These are phyloP conservation scores for Amanita phalloides DNA, from an alignment of 768 basidiomycete genomes.

Conservation along the genomic window DNA sequence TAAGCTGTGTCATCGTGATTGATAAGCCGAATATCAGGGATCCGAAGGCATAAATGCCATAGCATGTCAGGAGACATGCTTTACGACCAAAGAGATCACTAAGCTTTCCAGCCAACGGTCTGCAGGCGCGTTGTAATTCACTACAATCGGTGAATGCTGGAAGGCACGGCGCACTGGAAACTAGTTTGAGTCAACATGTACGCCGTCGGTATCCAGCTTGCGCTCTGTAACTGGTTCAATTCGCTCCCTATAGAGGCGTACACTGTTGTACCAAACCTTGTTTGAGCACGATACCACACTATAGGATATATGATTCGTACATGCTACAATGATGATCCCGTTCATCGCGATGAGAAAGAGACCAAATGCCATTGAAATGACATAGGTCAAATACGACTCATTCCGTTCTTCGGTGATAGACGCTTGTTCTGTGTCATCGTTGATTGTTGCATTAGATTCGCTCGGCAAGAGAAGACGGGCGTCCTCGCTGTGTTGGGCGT, in stretches of 20 bases:
- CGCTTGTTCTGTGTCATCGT: no score
- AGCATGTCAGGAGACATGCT: slow-evolving; percentile 43
- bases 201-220: slow-evolving; percentile 57
- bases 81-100: slow-evolving; percentile 61
- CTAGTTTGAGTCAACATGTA: slow-evolving; percentile 52
- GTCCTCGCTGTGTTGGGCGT: no score
- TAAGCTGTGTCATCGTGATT: slow-evolving; percentile 41
- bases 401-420: not conserved
- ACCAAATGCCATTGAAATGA: slow-evolving; percentile 35
- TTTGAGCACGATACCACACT: not conserved
- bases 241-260: slow-evolving; percentile 50
- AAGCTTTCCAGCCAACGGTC: slow-evolving; percentile 54
- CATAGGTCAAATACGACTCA: not conserved
- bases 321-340: slow-evolving; percentile 37
- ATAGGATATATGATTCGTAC: slow-evolving; percentile 12
- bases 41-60: slow-evolving; percentile 42
- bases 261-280: slow-evolving; percentile 16
- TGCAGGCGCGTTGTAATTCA: slow-evolving; percentile 10
- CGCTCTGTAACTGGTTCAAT: slow-evolving; percentile 49
- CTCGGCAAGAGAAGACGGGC: no score
- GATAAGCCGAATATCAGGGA: slow-evolving; percentile 44
- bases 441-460: no score
- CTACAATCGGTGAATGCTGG: no score
- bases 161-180: slow-evolving; percentile 34
- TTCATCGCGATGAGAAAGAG: slow-evolving; percentile 39